Base-by-base conservation (phyloP, 352 stramenopile genomes). In the Phytophthora brassicae region DNA sequence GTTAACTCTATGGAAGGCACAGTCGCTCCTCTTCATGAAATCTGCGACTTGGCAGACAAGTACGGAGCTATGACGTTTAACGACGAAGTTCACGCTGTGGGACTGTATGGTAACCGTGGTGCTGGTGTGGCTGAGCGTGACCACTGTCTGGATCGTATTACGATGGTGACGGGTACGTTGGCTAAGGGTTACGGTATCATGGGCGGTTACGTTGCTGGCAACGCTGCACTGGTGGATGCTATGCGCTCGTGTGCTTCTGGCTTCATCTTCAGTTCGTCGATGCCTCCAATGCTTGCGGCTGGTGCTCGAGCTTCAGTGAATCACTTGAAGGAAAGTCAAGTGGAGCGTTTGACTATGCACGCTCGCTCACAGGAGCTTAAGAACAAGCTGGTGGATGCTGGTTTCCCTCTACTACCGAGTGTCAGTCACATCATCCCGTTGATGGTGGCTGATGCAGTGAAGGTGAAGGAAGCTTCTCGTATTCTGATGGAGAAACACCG, bases 51-150 rank as follows among this genome's bases (percentile, higher is more conserved):
- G 14, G 91, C 88, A 0, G 87, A 96, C 75, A 94, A 96, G 72
- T 97, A 96, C 66, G 87, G 87, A 31, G 89, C 89, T 38, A 95
- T 96, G 84, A 96, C 88, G 14, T 97, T 96, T 66, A 92, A 90
- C 69, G 89, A 97, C 60, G 89, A 97, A 55, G 88, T 96, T 39
- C 89, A 97, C 67, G 89, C 89, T 3, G 88, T 96, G 1, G 89
- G 89, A 1, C 71, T 97, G 0, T 97, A 96, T 63, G 89, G 89
- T 43, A 84, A 95, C 75, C 78, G 81, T 48, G 89, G 89, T 29
- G 89, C 80, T 3, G 89, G 89, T 64, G 78, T 96, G 14, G 88
- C 81, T 4, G 88, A 97, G 66, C 81, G 88, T 17, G 88, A 97
- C 72, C 77, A 94, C 73, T 90, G 84, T 64, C 61, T 94, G 14